Evolutionary conservation across 352 stramenopile genomes (phyloP).

Genomic region (Pythium periplocum): DNA sequence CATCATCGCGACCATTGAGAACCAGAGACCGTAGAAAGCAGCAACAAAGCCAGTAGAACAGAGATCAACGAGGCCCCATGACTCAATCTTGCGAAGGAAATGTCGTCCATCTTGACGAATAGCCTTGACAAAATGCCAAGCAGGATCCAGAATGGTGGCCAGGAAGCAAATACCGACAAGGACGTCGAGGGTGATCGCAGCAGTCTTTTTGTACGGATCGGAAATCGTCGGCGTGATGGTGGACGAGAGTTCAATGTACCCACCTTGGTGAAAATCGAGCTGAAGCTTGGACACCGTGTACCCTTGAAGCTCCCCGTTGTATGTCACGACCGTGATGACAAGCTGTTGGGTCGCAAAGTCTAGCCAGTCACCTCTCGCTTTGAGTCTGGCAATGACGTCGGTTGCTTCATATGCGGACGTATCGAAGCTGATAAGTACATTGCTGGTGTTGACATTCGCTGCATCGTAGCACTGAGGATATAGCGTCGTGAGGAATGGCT

Average conservation of each 20-base stretch:
- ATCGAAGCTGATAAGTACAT: constrained; percentile 23
- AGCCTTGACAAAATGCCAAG: too few species aligned
- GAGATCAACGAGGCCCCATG: neutral
- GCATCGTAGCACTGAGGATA: constrained; percentile 30
- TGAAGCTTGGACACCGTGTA: constrained; percentile 24
- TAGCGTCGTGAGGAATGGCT: constrained; percentile 16
- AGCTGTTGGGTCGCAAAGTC: constrained; percentile 25
- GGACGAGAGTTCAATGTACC: constrained; percentile 16
- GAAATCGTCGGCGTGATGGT: constrained; percentile 16
- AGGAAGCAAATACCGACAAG: constrained; percentile 20
- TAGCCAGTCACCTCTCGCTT: constrained; percentile 17
- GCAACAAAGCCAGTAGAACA: constrained; percentile 4
- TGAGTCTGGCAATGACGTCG: too few species aligned
- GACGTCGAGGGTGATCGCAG: constrained; percentile 17
- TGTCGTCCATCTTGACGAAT: too few species aligned
- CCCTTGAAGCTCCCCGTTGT: constrained; percentile 30
- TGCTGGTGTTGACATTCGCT: too few species aligned
- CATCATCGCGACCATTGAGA: constrained; percentile 17
- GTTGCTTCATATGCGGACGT: constrained; percentile 5
- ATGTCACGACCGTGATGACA: constrained; percentile 27
- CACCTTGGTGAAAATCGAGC: constrained; percentile 23
- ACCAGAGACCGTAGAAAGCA: constrained; percentile 30
- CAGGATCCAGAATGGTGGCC: constrained; percentile 1
- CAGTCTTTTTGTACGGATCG: constrained; percentile 21
- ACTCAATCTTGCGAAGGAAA: too few species aligned